phyloP scores from a whole-genome alignment of 2,329 filamentous ascomycete genomes.

The Lecanicillium sp. region DNA sequence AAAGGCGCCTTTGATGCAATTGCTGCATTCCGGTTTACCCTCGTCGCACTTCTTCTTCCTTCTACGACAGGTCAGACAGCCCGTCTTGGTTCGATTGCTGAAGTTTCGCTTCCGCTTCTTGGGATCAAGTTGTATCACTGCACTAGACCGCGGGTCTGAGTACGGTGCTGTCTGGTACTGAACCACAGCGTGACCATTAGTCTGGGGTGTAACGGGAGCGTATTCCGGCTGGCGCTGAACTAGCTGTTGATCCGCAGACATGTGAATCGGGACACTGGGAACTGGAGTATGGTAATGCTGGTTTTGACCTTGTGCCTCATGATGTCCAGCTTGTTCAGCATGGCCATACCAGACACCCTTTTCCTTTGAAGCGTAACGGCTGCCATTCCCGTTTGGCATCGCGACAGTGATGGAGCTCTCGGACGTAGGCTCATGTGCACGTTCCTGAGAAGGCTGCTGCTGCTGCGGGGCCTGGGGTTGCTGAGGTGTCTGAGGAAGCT shows the following conservation, averaged over 20 bases:
- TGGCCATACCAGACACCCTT: conserved; percentile 45
- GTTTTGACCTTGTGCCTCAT: conserved; percentile 37
- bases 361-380: conserved; percentile 38
- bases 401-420: conserved; percentile 37
- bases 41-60: conserved; percentile 99
- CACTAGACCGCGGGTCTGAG: conserved; percentile 43
- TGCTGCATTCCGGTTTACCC: conserved; percentile 84
- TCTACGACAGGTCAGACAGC: conserved; percentile 84
- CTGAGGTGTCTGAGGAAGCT: too few relatives aligned
- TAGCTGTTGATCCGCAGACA: conserved; percentile 20
- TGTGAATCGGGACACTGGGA: conserved; percentile 22
- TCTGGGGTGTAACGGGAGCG: conserved; percentile 36
- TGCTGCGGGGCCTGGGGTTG: too few relatives aligned
- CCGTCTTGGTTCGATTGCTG: conserved; percentile 92
- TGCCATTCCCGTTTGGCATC: conserved; percentile 41
- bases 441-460: too few relatives aligned
- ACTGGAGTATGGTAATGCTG: conserved; percentile 28
- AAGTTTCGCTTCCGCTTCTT: conserved; percentile 76
- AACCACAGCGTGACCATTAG: conserved; percentile 34
- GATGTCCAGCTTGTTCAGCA: conserved; percentile 37
- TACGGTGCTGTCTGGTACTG: conserved; percentile 36
- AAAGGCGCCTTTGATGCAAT: conserved; percentile 86
- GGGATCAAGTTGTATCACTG: conserved; percentile 50
- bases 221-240: conserved; percentile 35
- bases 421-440: conserved; percentile 25